Base-by-base conservation (phyloP, 2,329 filamentous ascomycete genomes). In the Fusarium secorum region DNA sequence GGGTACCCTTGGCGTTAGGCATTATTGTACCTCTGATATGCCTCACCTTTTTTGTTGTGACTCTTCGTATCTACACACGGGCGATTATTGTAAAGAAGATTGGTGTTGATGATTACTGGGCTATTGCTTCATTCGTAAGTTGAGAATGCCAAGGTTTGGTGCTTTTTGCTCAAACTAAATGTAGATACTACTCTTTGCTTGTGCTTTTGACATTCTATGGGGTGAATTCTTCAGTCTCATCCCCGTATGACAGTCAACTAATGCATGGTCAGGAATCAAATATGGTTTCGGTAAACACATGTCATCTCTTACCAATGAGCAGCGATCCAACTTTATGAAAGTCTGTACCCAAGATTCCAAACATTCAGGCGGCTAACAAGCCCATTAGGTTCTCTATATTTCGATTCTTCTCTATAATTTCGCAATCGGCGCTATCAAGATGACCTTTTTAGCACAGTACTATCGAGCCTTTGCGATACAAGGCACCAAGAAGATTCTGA, bases 171-270 rank as follows among this genome's bases (percentile, higher is more conserved):
- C 3, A 38, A 38, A 4, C 20, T 38, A 4, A 3, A 38, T 38
- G 11, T 38, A 38, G 36, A 8, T 38, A 38, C 20, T n/a, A n/a
- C 14, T 38, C 11, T 38, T 38, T n/a, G 36, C 36, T 20, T 38
- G 36, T 38, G 36, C 36, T 7, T 38, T 38, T 38, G 36, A 38
- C 20, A 38, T 38, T 8, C 36, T 38, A 20, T 38, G 36, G 36
- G 36, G 36, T 38, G n/a, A n/a, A 5, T 38, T n/a, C 11, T 4
- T n/a, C 8, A 3, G 20, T 14, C 11, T 3, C 11, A 13, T n/a
- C 20, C 4, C 20, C 0, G 2, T 13, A n/a, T 38, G 1, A 11
- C 11, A n/a, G 20, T 38, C 5, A n/a, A 38, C 7, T 38, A n/a
- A 38, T n/a, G 20, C 18, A 38, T n/a, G 11, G 20, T 14, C 20